A percentile compares a stretch with the other conserved stretches of the same genome.
Evolutionary conservation across 495 filamentous ascomycete species (phyloP).

Genomic region (Neurospora tetraspora): DNA sequence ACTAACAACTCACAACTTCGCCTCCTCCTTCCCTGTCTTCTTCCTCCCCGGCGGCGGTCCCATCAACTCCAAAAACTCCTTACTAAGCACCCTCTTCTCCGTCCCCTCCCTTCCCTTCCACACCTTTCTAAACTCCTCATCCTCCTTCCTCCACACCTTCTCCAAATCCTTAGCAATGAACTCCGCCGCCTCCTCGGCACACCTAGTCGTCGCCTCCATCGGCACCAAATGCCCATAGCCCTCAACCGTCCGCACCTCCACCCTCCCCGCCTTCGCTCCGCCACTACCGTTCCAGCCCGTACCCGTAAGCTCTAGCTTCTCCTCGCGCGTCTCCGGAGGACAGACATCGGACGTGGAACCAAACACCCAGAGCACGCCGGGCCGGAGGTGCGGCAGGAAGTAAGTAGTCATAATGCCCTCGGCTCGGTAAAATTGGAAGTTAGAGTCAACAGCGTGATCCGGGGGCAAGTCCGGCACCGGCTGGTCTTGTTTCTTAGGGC

Average conservation of each 20-base stretch:
- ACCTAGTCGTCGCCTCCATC: slow-evolving; percentile 62
- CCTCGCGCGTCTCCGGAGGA: slow-evolving; percentile 33
- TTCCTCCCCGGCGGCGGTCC: neutral
- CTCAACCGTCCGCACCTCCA: slow-evolving; percentile 55
- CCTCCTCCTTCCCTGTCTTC: neutral
- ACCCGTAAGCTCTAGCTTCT: slow-evolving; percentile 57
- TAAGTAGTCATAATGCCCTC: slow-evolving; percentile 55
- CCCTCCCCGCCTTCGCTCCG: slow-evolving; percentile 53
- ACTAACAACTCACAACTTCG: neutral
- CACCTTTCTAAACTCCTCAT: slow-evolving; percentile 46
- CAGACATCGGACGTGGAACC: slow-evolving; percentile 57
- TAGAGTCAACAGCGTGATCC: neutral
- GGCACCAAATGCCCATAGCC: slow-evolving; percentile 74
- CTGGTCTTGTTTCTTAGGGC: slow-evolving; percentile 22
- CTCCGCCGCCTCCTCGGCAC: slow-evolving; percentile 47
- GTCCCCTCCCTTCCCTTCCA: slow-evolving; percentile 33
- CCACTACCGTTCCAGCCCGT: slow-evolving; percentile 58
- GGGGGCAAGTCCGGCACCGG: neutral
- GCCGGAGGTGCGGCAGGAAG: slow-evolving; percentile 58
- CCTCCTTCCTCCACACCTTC: slow-evolving; percentile 50
- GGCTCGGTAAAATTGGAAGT: slow-evolving; percentile 62
- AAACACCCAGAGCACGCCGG: slow-evolving; percentile 77
- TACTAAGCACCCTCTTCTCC: slow-evolving; percentile 47
- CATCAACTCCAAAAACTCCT: slow-evolving; percentile 19
- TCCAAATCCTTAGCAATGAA: slow-evolving; percentile 57